Conservation (phyloP, 768 basidiomycete species). For the Mycena galopus region DNA sequence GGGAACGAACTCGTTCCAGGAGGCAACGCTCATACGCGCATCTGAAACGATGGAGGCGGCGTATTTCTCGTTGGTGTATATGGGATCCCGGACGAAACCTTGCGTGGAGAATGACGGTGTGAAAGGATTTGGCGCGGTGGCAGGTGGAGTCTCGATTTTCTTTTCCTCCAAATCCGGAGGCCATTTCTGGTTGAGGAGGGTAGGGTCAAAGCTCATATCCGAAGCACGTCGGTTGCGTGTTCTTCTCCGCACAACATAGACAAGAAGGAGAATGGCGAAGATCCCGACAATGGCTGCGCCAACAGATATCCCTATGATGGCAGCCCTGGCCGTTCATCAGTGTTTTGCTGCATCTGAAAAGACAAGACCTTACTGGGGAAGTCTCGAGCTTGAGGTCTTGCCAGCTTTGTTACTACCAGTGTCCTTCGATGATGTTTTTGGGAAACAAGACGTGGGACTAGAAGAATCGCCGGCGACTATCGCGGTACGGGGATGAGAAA, state of each 20-base stretch:
- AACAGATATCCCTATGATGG: slow-evolving; percentile 60
- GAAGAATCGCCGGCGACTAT: slow-evolving; percentile 47
- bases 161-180: slow-evolving; percentile 27
- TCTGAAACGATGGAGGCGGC: slow-evolving; percentile 44
- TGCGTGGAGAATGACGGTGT: slow-evolving; percentile 10
- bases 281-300: slow-evolving; percentile 57
- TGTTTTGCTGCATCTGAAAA: neutral
- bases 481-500: neutral
- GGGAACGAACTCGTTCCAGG: slow-evolving; percentile 48
- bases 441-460: slow-evolving; percentile 17
- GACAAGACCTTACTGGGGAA: slow-evolving; percentile 36
- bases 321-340: slow-evolving; percentile 47
- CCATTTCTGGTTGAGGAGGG: slow-evolving; percentile 40
- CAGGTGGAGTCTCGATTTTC: slow-evolving; percentile 18
- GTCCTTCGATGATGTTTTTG: neutral
- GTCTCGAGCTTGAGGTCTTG: neutral
- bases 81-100: slow-evolving; percentile 49
- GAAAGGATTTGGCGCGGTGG: slow-evolving; percentile 16
- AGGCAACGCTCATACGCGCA: slow-evolving; percentile 46
- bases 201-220: slow-evolving; percentile 39
- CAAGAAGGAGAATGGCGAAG: slow-evolving; percentile 55
- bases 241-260: slow-evolving; percentile 59
- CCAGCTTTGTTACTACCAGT: neutral
- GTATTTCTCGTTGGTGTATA: slow-evolving; percentile 50
- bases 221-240: slow-evolving; percentile 45